Base-by-base conservation (phyloP, 164 flowering plant species). In the Pachysandra terminalis region DNA sequence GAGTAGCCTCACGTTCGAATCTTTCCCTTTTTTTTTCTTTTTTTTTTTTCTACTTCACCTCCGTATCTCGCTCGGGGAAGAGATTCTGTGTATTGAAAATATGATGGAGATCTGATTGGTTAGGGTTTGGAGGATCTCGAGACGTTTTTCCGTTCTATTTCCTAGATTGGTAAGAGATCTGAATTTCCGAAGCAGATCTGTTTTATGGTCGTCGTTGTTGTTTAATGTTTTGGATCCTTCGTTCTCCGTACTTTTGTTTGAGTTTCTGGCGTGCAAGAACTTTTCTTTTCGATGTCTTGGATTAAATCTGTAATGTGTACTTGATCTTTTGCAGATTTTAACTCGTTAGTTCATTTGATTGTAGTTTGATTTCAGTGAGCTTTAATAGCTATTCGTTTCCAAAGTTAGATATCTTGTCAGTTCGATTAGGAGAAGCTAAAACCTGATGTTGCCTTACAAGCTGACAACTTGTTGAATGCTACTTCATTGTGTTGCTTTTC, bases 131-230 rank as follows among this genome's bases (percentile, higher is more conserved):
- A 26, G 26, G 70, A 51, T 59, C 45, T 59, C n/a, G 62, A 49
- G 27, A 3, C 26, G 6, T 45, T 19, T 58, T 28, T 49, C 19
- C n/a, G n/a, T n/a, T 49, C 24, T 59, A 17, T 54, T 35, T 6
- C 52, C 16, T 27, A 15, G 57, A 27, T 68, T 37, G 65, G 71
- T 68, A 52, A 68, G 71, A 61, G 71, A 68, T 68, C 71, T 52
- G 59, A 61, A 21, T 35, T 52, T 37, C 14, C 28, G 9, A 15
- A 25, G 19, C n/a, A 4, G 57, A 41, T 49, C 56, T 49, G 21
- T 8, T 13, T 62, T 41, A 4, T 12, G n/a, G n/a, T n/a, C n/a
- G n/a, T n/a, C n/a, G n/a, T n/a, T n/a, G n/a, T n/a, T n/a, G n/a
- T 14, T 37, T 1, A 7, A 14, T 27, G 19, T 28, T 10, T 27